These are phyloP conservation scores for Tylopilus plumbeoviolaceoides DNA, from an alignment of 768 basidiomycete species.

Conservation along the genomic window DNA sequence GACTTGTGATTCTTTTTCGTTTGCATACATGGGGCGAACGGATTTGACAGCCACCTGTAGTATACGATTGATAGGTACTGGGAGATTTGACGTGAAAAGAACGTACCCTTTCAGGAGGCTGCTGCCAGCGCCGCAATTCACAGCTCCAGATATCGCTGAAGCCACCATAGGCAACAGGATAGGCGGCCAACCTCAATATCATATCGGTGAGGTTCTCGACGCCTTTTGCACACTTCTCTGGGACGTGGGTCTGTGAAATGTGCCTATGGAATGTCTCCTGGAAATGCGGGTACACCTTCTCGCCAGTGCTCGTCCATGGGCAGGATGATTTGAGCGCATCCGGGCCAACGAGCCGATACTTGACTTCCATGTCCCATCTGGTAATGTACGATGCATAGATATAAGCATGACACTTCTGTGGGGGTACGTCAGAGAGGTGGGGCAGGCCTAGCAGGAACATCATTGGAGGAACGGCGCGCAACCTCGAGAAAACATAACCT, in stretches of 20 bases:
- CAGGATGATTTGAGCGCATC: too few species aligned
- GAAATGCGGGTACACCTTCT: not conserved
- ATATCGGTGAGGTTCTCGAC: conserved; percentile 14
- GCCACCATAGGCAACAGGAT: conserved; percentile 27
- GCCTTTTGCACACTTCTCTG: not conserved
- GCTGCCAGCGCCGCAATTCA: not conserved
- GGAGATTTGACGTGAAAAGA: not conserved
- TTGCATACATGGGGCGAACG: conserved; percentile 11
- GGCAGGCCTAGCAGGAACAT: too few species aligned
- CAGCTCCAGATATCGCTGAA: conserved; percentile 32
- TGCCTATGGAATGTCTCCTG: not conserved
- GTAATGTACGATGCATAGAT: not conserved
- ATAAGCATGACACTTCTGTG: too few species aligned
- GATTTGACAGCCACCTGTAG: conserved; percentile 27
- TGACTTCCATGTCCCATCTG: too few species aligned
- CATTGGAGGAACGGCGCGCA: not conserved
- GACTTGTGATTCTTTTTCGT: not conserved
- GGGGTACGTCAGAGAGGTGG: too few species aligned
- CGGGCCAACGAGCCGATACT: too few species aligned
- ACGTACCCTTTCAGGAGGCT: conserved; percentile 11
- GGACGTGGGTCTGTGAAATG: not conserved
- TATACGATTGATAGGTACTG: not conserved
- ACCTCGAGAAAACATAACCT: not conserved
- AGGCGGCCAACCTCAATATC: conserved; percentile 10
- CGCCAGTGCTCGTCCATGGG: not conserved